These are phyloP conservation scores for Lotus japonicus DNA, from an alignment of 306 rosid genomes.

Conservation along the genomic window DNA sequence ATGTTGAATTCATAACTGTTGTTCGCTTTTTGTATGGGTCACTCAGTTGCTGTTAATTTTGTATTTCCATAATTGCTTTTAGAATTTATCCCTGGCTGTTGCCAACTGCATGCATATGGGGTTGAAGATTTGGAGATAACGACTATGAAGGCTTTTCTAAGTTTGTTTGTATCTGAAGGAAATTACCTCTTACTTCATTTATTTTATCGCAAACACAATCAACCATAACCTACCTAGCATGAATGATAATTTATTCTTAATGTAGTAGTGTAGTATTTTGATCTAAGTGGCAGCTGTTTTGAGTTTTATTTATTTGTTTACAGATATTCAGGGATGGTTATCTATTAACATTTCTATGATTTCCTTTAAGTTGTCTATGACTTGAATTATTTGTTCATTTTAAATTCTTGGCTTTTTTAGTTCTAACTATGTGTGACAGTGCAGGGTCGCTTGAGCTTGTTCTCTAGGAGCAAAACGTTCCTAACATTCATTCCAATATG, in stretches of 20 bases:
- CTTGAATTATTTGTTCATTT: not conserved
- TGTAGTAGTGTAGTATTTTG: not conserved
- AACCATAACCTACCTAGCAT: not conserved
- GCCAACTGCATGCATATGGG: too few relatives aligned
- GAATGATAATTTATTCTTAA: not conserved
- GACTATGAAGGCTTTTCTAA: too few relatives aligned
- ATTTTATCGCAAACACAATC: not conserved
- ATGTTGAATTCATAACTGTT: not conserved
- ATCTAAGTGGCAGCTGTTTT: not conserved
- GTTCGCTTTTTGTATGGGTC: not conserved
- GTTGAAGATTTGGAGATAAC: too few relatives aligned
- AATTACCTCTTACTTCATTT: not conserved
- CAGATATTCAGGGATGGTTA: not conserved
- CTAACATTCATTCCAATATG: conserved; percentile 1
- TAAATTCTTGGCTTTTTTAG: not conserved
- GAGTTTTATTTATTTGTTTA: not conserved
- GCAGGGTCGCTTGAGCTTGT: not conserved
- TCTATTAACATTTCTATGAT: not conserved
- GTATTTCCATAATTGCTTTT: not conserved
- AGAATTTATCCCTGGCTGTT: too few relatives aligned
- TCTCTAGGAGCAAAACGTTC: not conserved
- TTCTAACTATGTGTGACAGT: not conserved
- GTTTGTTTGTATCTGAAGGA: not conserved
- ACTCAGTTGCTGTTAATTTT: not conserved
- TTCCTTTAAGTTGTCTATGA: not conserved